Conservation (phyloP, 768 basidiomycete species). For the Coprinopsis sp. region DNA sequence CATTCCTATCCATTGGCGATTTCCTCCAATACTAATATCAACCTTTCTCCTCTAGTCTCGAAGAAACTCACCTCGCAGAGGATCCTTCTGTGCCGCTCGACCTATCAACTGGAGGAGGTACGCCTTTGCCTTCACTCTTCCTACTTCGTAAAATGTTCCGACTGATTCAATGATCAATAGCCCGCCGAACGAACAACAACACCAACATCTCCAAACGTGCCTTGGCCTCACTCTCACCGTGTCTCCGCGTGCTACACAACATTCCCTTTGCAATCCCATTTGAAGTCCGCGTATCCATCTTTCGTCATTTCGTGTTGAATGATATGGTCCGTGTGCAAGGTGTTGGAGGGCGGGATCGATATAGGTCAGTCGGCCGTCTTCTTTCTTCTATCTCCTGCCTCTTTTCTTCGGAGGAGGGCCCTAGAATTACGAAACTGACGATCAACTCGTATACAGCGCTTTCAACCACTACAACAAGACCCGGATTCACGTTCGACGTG, state of each 20-base stretch:
- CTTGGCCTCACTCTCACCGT: slow-evolving; percentile 71
- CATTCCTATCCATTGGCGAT: neutral
- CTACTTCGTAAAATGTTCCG: no score
- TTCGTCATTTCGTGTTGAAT: slow-evolving; percentile 69
- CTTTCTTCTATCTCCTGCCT: no score
- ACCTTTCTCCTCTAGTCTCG: slow-evolving; percentile 40
- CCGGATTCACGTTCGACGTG: slow-evolving; percentile 61
- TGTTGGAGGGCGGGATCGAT: neutral
- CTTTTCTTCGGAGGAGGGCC: no score
- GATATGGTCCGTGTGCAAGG: slow-evolving; percentile 19
- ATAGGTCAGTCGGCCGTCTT: neutral
- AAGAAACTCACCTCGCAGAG: slow-evolving; percentile 48
- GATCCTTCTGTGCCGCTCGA: no score
- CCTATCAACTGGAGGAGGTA: slow-evolving; percentile 5
- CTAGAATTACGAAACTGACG: no score
- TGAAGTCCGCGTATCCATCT: slow-evolving; percentile 83
- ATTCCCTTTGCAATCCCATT: slow-evolving; percentile 96
- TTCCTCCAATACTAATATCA: neutral
- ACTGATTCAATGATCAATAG: no score
- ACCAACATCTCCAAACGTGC: slow-evolving; percentile 57
- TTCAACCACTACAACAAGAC: slow-evolving; percentile 18
- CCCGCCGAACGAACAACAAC: slow-evolving; percentile 4
- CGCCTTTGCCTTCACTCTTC: no score
- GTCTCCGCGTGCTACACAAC: slow-evolving; percentile 88
- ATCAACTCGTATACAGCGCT: neutral